A percentile compares a stretch with the other conserved stretches of the same genome.
Conservation (phyloP, 2,329 filamentous ascomycete species). For the Cercospora sp. region DNA sequence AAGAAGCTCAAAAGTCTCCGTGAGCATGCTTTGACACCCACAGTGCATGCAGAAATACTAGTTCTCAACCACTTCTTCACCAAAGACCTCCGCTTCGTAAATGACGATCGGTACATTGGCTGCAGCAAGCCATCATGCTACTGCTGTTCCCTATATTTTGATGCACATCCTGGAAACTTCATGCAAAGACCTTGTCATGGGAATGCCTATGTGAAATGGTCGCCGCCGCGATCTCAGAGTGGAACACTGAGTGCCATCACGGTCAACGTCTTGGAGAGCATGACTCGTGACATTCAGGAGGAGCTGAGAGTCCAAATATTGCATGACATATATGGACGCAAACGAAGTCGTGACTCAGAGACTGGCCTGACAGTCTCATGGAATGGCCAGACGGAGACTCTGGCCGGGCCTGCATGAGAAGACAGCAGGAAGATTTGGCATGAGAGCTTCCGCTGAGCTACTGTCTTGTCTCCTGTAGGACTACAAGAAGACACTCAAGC, state of each 20-base stretch:
- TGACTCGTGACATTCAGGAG: background rate
- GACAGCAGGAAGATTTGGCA: background rate
- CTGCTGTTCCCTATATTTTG: conserved; percentile 6
- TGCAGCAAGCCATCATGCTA: conserved; percentile 18
- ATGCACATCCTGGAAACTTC: conserved; percentile 8
- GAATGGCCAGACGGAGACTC: background rate
- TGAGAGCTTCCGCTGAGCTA: background rate
- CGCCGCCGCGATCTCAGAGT: background rate
- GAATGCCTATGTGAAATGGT: conserved; percentile 12
- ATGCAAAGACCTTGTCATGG: background rate
- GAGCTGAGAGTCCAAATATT: conserved; percentile 1
- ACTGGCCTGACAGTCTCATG: background rate
- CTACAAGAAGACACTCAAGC: background rate
- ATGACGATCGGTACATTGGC: conserved; percentile 13
- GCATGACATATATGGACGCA: conserved; percentile 1
- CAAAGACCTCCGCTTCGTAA: background rate
- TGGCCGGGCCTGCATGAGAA: background rate
- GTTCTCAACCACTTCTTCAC: conserved; percentile 12
- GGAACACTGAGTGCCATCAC: background rate
- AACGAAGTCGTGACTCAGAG: background rate
- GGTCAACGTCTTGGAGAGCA: background rate
- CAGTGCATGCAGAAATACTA: conserved; percentile 11
- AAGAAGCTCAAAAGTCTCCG: background rate
- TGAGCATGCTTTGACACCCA: background rate
- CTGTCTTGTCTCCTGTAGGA: background rate